Evolutionary conservation across 768 basidiomycete species (phyloP).

Genomic region (Porphyrellus cyaneotinctus): DNA sequence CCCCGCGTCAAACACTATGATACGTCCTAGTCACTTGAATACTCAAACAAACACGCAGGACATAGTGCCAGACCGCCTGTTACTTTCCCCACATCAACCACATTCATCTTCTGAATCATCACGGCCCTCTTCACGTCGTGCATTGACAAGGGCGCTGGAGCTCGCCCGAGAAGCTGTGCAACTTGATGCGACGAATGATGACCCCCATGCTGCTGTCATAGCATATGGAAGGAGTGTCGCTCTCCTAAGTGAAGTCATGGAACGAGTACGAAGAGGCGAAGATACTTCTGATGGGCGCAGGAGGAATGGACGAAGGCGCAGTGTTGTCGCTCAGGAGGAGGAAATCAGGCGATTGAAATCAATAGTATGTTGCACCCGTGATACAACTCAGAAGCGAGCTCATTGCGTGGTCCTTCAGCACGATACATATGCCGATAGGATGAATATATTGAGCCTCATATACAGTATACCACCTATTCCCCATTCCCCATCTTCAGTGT

Average conservation of each 20-base stretch:
- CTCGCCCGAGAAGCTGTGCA: slow-evolving; percentile 87
- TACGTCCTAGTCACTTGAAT: slow-evolving; percentile 28
- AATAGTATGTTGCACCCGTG: slow-evolving; percentile 60
- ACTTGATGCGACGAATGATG: slow-evolving; percentile 83
- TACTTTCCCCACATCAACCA: slow-evolving; percentile 43
- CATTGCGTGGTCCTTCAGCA: slow-evolving; percentile 48
- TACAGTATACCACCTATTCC: slow-evolving; percentile 81
- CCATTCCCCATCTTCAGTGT: slow-evolving; percentile 54
- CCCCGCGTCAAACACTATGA: slow-evolving; percentile 52
- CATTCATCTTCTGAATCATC: slow-evolving; percentile 44
- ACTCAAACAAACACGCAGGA: slow-evolving; percentile 34
- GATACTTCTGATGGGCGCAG: slow-evolving; percentile 68
- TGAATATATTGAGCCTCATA: slow-evolving; percentile 87
- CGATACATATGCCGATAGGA: slow-evolving; percentile 91
- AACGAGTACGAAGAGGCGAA: slow-evolving; percentile 81
- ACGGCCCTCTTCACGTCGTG: slow-evolving; percentile 73
- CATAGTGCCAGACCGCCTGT: slow-evolving; percentile 39
- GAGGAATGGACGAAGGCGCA: slow-evolving; percentile 60
- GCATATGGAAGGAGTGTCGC: slow-evolving; percentile 87
- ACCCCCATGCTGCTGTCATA: slow-evolving; percentile 82
- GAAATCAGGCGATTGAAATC: slow-evolving; percentile 83
- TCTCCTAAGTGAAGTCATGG: slow-evolving; percentile 89
- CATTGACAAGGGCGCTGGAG: slow-evolving; percentile 81
- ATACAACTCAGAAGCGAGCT: slow-evolving; percentile 12
- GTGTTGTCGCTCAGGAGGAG: slow-evolving; percentile 86